These are phyloP conservation scores for Cystoisospora suis DNA, from an alignment of 169 alveolate species.

Conservation along the genomic window DNA sequence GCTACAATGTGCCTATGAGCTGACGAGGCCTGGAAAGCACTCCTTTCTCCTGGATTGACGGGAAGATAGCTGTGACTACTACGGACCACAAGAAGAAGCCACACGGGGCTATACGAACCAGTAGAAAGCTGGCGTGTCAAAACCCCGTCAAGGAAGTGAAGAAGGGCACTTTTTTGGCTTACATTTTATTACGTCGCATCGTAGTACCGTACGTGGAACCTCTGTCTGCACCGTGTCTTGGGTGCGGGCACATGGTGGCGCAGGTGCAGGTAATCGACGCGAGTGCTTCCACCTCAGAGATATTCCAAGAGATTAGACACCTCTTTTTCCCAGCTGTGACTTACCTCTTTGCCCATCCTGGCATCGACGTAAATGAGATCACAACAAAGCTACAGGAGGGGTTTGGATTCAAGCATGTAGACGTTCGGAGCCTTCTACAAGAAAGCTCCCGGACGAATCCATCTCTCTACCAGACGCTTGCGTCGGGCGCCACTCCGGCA, in stretches of 20 bases:
- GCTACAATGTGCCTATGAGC: no score
- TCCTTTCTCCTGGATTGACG: no score
- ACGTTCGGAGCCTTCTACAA: neutral
- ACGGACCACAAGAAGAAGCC: no score
- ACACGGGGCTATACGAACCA: no score
- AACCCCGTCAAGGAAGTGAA: no score
- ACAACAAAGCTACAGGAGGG: neutral
- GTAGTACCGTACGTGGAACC: no score
- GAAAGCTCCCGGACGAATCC: neutral
- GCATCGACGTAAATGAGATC: neutral
- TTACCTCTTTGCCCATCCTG: neutral
- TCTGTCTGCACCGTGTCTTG: no score
- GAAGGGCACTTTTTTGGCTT: no score
- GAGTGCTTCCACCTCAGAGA: neutral
- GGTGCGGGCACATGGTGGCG: neutral
- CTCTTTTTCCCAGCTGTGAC: conserved; percentile 3
- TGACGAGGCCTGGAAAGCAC: no score
- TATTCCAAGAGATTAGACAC: neutral
- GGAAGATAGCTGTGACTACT: no score
- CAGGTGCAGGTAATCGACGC: neutral
- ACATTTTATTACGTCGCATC: no score
- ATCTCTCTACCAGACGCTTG: neutral
- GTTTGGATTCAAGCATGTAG: neutral
- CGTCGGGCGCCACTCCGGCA: conserved; percentile 2
- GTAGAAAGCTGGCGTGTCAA: no score